Percentiles rank a stretch among this genome's conserved stretches.
These are phyloP conservation scores for Neurospora africana DNA, from an alignment of 495 filamentous ascomycete species.

Conservation along the genomic window DNA sequence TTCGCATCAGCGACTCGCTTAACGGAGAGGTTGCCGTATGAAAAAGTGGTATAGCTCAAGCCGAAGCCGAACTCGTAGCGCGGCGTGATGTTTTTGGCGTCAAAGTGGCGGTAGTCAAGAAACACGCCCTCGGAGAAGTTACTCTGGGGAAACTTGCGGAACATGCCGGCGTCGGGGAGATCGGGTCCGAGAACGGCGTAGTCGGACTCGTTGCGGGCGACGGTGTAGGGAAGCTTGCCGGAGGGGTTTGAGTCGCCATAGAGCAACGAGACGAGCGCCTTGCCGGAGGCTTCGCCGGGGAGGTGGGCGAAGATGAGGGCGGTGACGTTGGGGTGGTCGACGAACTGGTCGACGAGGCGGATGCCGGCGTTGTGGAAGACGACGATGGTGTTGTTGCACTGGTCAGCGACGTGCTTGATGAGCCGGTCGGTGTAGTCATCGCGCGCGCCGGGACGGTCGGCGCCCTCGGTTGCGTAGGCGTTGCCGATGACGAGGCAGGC, in stretches of 20 bases:
- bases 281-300: conserved; percentile 51
- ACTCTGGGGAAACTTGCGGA: conserved; percentile 42
- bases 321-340: conserved; percentile 53
- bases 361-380: conserved; percentile 51
- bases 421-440: conserved; percentile 48
- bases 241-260: conserved; percentile 50
- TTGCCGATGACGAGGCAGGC: conserved; percentile 59
- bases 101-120: conserved; percentile 60
- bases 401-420: conserved; percentile 43
- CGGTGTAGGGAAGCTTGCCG: conserved; percentile 62
- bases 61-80: conserved; percentile 67
- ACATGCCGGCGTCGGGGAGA: conserved; percentile 20
- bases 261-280: conserved; percentile 44
- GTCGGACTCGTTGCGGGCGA: conserved; percentile 53
- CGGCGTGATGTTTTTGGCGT: conserved; percentile 50
- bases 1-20: conserved; percentile 11
- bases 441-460: conserved; percentile 29
- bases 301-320: conserved; percentile 51
- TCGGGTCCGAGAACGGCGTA: conserved; percentile 39
- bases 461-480: conserved; percentile 45
- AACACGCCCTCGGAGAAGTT: conserved; percentile 55
- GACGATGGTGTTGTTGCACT: conserved; percentile 53
- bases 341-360: conserved; percentile 46
- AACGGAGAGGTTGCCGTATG: conserved; percentile 34
- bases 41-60: conserved; percentile 57